phyloP scores from a whole-genome alignment of 139 green algal species.

The Micractinium sp. region DNA sequence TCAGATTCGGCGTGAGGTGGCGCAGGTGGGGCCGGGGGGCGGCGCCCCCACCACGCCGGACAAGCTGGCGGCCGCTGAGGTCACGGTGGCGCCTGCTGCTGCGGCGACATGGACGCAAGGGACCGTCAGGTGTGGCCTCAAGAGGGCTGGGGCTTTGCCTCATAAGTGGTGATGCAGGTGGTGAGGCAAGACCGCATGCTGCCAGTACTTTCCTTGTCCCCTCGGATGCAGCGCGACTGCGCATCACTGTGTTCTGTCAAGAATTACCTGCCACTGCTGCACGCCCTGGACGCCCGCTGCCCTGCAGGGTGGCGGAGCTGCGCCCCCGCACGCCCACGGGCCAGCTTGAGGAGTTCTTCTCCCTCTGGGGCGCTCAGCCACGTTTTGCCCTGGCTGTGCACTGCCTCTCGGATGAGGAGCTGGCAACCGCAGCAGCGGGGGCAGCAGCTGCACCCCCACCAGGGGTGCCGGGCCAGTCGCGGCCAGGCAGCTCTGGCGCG shows the following conservation, averaged over 20 bases:
- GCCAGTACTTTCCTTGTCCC: no score
- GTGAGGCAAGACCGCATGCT: no score
- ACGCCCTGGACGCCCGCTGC: background rate
- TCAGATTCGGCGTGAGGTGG: slow-evolving; percentile 11
- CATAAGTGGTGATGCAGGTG: background rate
- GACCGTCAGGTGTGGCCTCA: background rate
- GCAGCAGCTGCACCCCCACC: background rate
- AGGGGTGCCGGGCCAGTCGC: background rate
- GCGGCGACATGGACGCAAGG: slow-evolving; percentile 6
- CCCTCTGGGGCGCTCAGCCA: slow-evolving; percentile 13
- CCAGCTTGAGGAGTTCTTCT: slow-evolving; percentile 32
- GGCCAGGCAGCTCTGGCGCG: background rate
- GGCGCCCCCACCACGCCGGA: background rate
- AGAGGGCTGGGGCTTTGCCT: no score
- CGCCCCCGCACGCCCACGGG: background rate
- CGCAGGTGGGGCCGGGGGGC: background rate
- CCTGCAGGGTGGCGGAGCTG: slow-evolving; percentile 21
- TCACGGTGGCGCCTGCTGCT: slow-evolving; percentile 12
- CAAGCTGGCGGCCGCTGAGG: background rate
- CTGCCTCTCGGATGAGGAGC: background rate
- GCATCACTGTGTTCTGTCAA: background rate
- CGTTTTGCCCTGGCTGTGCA: slow-evolving; percentile 19
- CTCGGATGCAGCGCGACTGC: background rate
- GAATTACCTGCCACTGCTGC: background rate
- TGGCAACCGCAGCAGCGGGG: background rate